Evolutionary conservation across 345 rosid genomes (phyloP).

Genomic region (Schrenkiella parvula): DNA sequence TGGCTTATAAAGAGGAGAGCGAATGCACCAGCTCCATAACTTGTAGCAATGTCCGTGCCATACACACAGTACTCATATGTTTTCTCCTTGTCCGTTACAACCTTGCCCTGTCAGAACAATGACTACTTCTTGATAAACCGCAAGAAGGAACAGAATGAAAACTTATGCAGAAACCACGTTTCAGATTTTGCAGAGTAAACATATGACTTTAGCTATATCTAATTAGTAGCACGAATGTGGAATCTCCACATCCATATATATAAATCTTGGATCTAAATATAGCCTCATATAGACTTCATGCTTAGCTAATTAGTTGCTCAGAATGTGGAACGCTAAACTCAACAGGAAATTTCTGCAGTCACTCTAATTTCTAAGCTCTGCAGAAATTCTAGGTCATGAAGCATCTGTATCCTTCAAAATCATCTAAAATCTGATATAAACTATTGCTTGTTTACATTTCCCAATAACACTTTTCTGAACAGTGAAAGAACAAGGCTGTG

Average conservation of each 20-base stretch:
- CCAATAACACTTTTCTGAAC: too few species aligned
- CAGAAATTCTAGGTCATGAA: neutral
- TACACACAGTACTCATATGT: slow-evolving; percentile 59
- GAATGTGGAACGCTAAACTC: neutral
- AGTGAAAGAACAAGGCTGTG: neutral
- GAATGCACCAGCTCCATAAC: slow-evolving; percentile 83
- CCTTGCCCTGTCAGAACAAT: slow-evolving; percentile 50
- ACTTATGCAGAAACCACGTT: neutral
- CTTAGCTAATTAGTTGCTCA: neutral
- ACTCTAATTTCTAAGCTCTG: neutral
- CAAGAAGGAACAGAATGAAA: neutral
- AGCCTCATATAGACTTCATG: too few species aligned
- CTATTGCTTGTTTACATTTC: neutral
- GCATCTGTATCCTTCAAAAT: neutral
- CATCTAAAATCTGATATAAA: neutral
- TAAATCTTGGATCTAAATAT: too few species aligned
- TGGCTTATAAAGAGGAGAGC: slow-evolving; percentile 70
- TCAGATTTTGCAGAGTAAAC: neutral
- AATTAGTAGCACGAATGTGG: neutral
- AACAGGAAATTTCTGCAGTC: neutral
- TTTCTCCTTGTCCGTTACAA: slow-evolving; percentile 45
- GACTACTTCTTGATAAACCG: neutral
- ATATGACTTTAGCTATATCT: neutral
- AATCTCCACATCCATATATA: too few species aligned
- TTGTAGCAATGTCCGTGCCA: slow-evolving; percentile 83